phyloP scores from a whole-genome alignment of 2,329 filamentous ascomycete genomes.

The Xylaria sp. region DNA sequence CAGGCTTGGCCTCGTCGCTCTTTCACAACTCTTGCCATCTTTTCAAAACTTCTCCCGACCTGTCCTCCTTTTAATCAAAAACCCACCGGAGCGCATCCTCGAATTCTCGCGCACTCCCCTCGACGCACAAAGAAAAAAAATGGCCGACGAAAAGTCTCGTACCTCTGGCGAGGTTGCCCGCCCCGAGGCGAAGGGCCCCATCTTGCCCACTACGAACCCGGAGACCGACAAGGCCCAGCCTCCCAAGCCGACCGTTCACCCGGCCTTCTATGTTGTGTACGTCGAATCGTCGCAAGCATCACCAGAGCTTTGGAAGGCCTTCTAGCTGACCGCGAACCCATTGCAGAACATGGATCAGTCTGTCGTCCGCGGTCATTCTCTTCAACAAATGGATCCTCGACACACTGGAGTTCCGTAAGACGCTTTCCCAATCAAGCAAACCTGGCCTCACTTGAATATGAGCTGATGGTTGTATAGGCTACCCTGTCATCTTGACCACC shows the following conservation, averaged over 20 bases:
- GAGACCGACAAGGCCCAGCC: constrained; percentile 70
- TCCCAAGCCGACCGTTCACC: constrained; percentile 69
- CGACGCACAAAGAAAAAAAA: constrained; percentile 50
- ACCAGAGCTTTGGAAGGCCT: not conserved
- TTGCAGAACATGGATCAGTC: constrained; percentile 81
- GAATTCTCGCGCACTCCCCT: constrained; percentile 13
- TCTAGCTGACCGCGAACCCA: constrained; percentile 16
- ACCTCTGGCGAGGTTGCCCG: constrained; percentile 76
- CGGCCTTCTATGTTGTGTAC: constrained; percentile 81
- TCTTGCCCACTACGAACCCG: constrained; percentile 82
- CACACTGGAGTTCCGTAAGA: constrained; percentile 78
- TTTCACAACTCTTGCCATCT: constrained; percentile 19
- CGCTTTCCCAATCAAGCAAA: constrained; percentile 1
- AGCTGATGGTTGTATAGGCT: constrained; percentile 51
- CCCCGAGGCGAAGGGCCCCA: constrained; percentile 56
- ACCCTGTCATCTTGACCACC: constrained; percentile 84
- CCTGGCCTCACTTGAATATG: constrained; percentile 54
- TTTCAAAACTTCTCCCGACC: not conserved
- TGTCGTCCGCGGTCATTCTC: constrained; percentile 92
- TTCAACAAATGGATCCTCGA: constrained; percentile 99
- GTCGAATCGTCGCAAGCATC: constrained; percentile 33
- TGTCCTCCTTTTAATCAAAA: constrained; percentile 18
- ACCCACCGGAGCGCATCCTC: constrained; percentile 10
- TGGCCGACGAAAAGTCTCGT: constrained; percentile 80
- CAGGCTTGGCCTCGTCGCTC: constrained; percentile 34